Evolutionary conservation across 2,329 filamentous ascomycete species (phyloP).

Genomic region (Thermoascus crustaceus): DNA sequence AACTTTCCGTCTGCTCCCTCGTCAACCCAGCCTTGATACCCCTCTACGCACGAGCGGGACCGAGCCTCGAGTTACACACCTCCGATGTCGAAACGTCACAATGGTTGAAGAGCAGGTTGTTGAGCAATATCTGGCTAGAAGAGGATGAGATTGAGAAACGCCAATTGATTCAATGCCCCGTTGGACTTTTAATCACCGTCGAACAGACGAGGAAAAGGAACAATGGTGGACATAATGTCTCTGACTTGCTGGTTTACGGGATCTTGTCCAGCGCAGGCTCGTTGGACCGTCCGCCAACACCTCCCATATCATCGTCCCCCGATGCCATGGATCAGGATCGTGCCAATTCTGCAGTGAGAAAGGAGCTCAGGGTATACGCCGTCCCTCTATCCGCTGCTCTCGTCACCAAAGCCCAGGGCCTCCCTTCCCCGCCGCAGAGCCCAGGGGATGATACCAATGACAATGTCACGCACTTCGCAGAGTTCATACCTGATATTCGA

Average conservation of each 20-base stretch:
- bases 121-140: slow-evolving; percentile 26
- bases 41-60: slow-evolving; percentile 32
- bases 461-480: slow-evolving; percentile 16
- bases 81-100: slow-evolving; percentile 22
- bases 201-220: slow-evolving; percentile 12
- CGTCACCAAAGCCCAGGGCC: slow-evolving; percentile 25
- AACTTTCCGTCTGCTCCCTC: slow-evolving; percentile 25
- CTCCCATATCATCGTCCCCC: slow-evolving; percentile 26
- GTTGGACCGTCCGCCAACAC: slow-evolving; percentile 25
- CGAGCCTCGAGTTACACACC: slow-evolving; percentile 33
- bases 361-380: slow-evolving; percentile 30
- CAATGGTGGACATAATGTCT: slow-evolving; percentile 15
- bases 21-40: slow-evolving; percentile 35
- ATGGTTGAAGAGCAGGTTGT: slow-evolving; percentile 33
- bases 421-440: slow-evolving; percentile 26
- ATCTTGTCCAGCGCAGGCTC: slow-evolving; percentile 23
- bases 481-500: slow-evolving; percentile 31
- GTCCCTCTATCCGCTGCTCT: slow-evolving; percentile 26
- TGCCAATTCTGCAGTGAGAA: slow-evolving; percentile 9
- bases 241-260: slow-evolving; percentile 33
- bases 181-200: slow-evolving; percentile 29
- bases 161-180: slow-evolving; percentile 29
- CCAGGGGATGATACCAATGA: slow-evolving; percentile 6
- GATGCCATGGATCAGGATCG: slow-evolving; percentile 11
- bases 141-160: slow-evolving; percentile 22